phyloP scores from a whole-genome alignment of 352 stramenopile species.

The Phytophthora tentaculata region DNA sequence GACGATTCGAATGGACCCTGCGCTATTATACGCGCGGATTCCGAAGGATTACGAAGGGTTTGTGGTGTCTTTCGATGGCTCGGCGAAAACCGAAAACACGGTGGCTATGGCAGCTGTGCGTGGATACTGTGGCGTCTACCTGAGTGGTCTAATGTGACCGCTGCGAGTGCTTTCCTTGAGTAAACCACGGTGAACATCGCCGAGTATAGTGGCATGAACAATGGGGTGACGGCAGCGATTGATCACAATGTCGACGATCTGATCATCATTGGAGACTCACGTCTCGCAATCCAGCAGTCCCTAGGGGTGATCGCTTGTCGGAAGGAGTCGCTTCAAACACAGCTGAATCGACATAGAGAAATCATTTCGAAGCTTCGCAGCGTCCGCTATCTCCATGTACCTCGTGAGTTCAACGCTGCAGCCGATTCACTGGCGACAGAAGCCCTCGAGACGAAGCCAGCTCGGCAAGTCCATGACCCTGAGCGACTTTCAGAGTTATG shows the following conservation, averaged over 20 bases:
- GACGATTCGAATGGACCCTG: not conserved
- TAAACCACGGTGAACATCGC: slow-evolving; percentile 29
- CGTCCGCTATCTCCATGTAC: not conserved
- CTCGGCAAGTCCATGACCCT: not conserved
- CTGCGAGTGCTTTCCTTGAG: slow-evolving; percentile 14
- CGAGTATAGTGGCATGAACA: slow-evolving; percentile 23
- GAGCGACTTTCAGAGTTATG: not conserved
- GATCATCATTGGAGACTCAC: not conserved
- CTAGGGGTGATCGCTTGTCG: slow-evolving; percentile 1
- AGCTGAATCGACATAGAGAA: too few species aligned
- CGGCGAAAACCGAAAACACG: slow-evolving; percentile 17
- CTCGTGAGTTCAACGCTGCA: not conserved
- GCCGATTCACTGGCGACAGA: not conserved
- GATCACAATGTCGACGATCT: not conserved
- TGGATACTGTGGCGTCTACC: slow-evolving; percentile 29
- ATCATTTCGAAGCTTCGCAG: not conserved
- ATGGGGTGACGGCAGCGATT: not conserved
- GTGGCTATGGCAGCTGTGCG: slow-evolving; percentile 12
- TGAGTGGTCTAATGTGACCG: slow-evolving; percentile 21
- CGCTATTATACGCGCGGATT: not conserved
- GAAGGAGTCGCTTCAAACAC: not conserved
- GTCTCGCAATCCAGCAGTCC: slow-evolving; percentile 1
- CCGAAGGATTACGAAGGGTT: slow-evolving; percentile 2
- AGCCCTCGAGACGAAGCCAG: not conserved
- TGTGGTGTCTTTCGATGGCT: slow-evolving; percentile 32